Evolutionary conservation across 2,329 filamentous ascomycete species (phyloP).

Genomic region (Metarhizium album): DNA sequence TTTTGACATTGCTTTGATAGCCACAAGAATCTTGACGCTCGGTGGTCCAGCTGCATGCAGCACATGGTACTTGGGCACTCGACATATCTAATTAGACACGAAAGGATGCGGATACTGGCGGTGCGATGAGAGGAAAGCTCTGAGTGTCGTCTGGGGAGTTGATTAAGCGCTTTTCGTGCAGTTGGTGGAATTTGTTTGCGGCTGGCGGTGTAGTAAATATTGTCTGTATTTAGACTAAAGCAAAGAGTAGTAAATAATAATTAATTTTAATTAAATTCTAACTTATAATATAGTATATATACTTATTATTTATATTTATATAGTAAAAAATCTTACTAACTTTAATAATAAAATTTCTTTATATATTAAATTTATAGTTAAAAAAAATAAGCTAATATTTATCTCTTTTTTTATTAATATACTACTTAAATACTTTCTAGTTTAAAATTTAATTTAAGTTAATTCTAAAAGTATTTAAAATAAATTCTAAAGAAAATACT

Average conservation of each 20-base stretch:
- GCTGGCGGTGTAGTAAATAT: neutral
- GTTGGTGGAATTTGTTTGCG: neutral
- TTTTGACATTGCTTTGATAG: constrained; percentile 9
- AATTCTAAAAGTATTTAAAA: no score
- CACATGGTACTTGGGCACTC: neutral
- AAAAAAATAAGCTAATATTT: no score
- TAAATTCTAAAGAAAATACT: no score
- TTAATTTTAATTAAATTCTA: no score
- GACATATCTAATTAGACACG: neutral
- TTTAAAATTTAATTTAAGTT: no score
- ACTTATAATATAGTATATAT: no score
- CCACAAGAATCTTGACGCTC: constrained; percentile 6
- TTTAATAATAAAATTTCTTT: no score
- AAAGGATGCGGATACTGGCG: neutral
- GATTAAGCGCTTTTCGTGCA: neutral
- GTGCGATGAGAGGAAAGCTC: neutral
- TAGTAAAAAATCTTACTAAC: no score
- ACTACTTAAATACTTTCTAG: no score
- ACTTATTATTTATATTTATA: no score
- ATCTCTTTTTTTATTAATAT: no score
- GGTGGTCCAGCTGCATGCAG: constrained; percentile 8
- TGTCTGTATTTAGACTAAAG: neutral
- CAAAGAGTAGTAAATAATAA: neutral
- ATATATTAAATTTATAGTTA: no score
- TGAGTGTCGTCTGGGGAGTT: neutral